Conservation (phyloP, 495 filamentous ascomycete species). For the Daldinia bambusicola region DNA sequence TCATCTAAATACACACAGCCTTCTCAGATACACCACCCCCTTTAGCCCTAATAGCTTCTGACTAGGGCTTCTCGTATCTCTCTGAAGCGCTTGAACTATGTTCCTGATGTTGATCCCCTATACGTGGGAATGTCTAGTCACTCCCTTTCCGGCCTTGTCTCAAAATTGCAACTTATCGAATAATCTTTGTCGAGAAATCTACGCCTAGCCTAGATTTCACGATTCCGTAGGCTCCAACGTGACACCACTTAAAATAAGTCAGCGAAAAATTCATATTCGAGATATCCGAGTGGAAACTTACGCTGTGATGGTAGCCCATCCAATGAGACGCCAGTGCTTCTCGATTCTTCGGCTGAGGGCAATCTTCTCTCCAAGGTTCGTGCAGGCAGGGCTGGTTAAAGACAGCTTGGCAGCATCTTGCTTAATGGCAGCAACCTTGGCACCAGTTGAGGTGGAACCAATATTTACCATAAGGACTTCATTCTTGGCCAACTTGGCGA, state of each 20-base stretch:
- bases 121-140: constrained; percentile 8
- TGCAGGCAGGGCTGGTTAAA: constrained; percentile 48
- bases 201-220: constrained; percentile 2
- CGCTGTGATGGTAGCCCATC: constrained; percentile 89
- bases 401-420: constrained; percentile 93
- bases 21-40: constrained; percentile 4
- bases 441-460: constrained; percentile 93
- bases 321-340: constrained; percentile 98
- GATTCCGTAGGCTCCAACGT: constrained; percentile 55
- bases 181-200: not conserved
- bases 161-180: constrained; percentile 9
- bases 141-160: not conserved
- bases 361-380: constrained; percentile 79
- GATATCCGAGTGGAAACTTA: constrained; percentile 31
- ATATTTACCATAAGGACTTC: constrained; percentile 99
- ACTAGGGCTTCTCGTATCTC: constrained; percentile 9
- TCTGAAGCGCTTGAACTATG: constrained; percentile 10
- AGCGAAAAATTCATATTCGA: constrained; percentile 8
- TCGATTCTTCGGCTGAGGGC: constrained; percentile 95
- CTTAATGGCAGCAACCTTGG: constrained; percentile 95
- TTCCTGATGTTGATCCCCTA: constrained; percentile 7
- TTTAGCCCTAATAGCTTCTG: constrained; percentile 6
- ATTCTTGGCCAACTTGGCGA: constrained; percentile 95
- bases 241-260: constrained; percentile 46
- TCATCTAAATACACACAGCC: constrained; percentile 19